phyloP scores from a whole-genome alignment of 495 filamentous ascomycete species.

The Antarctomyces pellizariae region DNA sequence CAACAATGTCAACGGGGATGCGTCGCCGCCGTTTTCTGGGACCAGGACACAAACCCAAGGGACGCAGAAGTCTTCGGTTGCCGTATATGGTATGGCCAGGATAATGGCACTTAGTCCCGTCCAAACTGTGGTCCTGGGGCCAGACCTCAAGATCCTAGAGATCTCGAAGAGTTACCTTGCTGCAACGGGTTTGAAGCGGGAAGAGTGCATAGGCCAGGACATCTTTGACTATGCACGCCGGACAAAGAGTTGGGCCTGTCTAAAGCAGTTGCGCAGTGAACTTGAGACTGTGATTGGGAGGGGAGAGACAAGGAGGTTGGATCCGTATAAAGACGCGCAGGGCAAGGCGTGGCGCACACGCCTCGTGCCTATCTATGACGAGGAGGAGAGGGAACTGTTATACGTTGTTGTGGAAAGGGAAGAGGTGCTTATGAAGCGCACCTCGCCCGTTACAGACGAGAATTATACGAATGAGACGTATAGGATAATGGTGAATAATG shows the following conservation, averaged over 20 bases:
- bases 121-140: slow-evolving; percentile 25
- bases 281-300: slow-evolving; percentile 23
- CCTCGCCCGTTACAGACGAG: slow-evolving; percentile 15
- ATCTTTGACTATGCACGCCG: slow-evolving; percentile 20
- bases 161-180: slow-evolving; percentile 25
- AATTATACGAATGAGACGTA: slow-evolving; percentile 31
- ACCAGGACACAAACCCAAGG: too few relatives aligned
- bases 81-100: too few relatives aligned
- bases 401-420: slow-evolving; percentile 26
- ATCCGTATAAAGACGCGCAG: slow-evolving; percentile 8
- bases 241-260: slow-evolving; percentile 14
- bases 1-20: too few relatives aligned
- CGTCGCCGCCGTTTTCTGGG: too few relatives aligned
- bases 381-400: slow-evolving; percentile 22
- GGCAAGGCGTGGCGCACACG: slow-evolving; percentile 18
- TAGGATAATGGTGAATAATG: slow-evolving; percentile 35
- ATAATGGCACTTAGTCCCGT: slow-evolving; percentile 26
- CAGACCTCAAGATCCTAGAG: slow-evolving; percentile 20
- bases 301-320: slow-evolving; percentile 12
- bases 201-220: slow-evolving; percentile 19
- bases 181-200: slow-evolving; percentile 15
- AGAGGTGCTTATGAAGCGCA: slow-evolving; percentile 11
- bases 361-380: slow-evolving; percentile 28
- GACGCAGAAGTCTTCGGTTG: too few relatives aligned
- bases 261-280: slow-evolving; percentile 18